Conservation (phyloP, 2,329 filamentous ascomycete genomes). For the Hawksworthiomyces lignivorus region DNA sequence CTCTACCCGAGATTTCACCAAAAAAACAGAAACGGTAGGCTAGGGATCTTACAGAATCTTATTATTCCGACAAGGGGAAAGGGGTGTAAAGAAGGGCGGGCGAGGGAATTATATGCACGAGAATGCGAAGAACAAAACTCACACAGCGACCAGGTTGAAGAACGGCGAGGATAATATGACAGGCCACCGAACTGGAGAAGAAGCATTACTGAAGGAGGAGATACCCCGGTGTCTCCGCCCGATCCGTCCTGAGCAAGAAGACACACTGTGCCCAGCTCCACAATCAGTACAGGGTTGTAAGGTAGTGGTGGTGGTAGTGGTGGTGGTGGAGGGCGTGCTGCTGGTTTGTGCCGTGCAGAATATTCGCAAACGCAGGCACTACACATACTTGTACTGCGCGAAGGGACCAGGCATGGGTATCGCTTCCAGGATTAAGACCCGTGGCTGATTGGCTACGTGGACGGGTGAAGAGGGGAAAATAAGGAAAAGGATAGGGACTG, state of each 20-base stretch:
- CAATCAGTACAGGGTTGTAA: background rate
- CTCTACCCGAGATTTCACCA: too few relatives aligned
- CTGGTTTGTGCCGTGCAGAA: slow-evolving; percentile 10
- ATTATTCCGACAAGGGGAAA: too few relatives aligned
- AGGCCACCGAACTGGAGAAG: background rate
- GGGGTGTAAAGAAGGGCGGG: too few relatives aligned
- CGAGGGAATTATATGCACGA: too few relatives aligned
- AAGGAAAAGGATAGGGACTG: background rate
- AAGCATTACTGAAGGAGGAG: background rate
- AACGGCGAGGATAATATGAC: background rate
- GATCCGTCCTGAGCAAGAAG: slow-evolving; percentile 2
- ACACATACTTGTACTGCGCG: too few relatives aligned
- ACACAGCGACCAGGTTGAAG: too few relatives aligned
- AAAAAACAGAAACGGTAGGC: too few relatives aligned
- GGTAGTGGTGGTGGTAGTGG: background rate
- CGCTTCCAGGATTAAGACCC: slow-evolving; percentile 1
- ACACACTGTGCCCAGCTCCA: slow-evolving; percentile 9
- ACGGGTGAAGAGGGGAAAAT: slow-evolving; percentile 3
- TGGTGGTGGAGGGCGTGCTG: slow-evolving; percentile 2
- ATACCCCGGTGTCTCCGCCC: slow-evolving; percentile 10
- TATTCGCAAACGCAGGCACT: too few relatives aligned
- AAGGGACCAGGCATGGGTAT: slow-evolving; percentile 5
- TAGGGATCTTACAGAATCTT: too few relatives aligned
- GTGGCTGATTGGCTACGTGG: slow-evolving; percentile 6
- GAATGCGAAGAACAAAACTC: too few relatives aligned